phyloP scores from a whole-genome alignment of 495 filamentous ascomycete genomes.

The Annulohypoxylon nitens region DNA sequence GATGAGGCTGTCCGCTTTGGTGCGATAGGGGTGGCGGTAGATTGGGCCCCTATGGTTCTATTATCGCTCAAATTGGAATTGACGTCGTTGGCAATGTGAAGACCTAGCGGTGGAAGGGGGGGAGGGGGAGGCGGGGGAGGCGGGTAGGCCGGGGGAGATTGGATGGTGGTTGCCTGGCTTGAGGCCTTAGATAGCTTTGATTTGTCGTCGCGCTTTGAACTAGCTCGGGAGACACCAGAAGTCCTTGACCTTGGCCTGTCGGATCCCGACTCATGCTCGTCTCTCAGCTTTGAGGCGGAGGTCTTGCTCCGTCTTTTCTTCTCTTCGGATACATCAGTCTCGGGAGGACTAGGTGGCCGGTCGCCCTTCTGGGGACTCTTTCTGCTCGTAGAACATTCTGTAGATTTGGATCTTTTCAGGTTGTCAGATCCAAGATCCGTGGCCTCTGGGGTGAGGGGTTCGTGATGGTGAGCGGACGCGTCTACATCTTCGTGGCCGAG shows the following conservation, averaged over 20 bases:
- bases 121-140: constrained; percentile 40
- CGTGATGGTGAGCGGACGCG: constrained; percentile 54
- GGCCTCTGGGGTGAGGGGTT: constrained; percentile 80
- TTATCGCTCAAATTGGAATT: constrained; percentile 64
- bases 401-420: constrained; percentile 57
- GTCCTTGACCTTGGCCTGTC: constrained; percentile 55
- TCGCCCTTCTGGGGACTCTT: constrained; percentile 56
- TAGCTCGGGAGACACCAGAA: constrained; percentile 59
- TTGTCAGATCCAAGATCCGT: constrained; percentile 76
- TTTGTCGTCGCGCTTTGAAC: constrained; percentile 58
- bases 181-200: constrained; percentile 63
- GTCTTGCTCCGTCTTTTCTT: constrained; percentile 56
- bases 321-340: constrained; percentile 66
- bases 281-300: constrained; percentile 49
- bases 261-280: constrained; percentile 49
- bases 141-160: constrained; percentile 49
- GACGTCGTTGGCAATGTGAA: constrained; percentile 33
- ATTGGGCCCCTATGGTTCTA: constrained; percentile 43
- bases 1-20: constrained; percentile 66
- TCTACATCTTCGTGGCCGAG: constrained; percentile 70
- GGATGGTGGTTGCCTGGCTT: constrained; percentile 60
- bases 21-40: constrained; percentile 72
- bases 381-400: constrained; percentile 48
- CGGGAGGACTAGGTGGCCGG: constrained; percentile 67
- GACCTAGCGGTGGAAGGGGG: constrained; percentile 38